Base-by-base conservation (phyloP, 1,284 basidiomycete species). In the Cryptococcus sp. region DNA sequence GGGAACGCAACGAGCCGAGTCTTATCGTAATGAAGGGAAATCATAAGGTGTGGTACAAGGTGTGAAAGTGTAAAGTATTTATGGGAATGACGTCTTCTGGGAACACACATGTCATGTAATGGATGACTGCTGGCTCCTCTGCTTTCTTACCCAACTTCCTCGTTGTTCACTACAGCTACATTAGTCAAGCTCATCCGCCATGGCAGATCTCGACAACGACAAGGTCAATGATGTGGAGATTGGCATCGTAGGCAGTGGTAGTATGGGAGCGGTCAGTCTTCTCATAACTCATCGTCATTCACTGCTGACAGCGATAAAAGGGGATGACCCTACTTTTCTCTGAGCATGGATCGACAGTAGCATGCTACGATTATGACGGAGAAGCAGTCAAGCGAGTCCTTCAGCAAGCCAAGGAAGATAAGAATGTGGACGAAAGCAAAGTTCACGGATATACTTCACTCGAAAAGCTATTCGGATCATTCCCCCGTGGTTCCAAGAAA, bases 321-420 rank as follows among this genome's bases (percentile, higher is more conserved):
- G 94, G 94, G 30, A 82, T 88, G 57, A 92, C 88, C 6, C 88
- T 89, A 46, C 79, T 93, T 51, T 97, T 96, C 82, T 52, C 66
- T 0, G 58, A 64, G 46, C 45, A 68, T 33, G 66, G 66, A 3
- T 60, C 56, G 4, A 48, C 32, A 33, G 57, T 64, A 33, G 66
- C 60, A 35, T 64, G 57, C 50, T 66, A 61, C 49, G 64, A 66
- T 44, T 63, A 60, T 34, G 61, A 64, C 43, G 52, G 57, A 44
- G 58, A 65, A 14, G 61, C 65, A 4, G 68, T 68, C 38, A 30
- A 66, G 38, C 52, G 42, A 13, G 43, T 67, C 14, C 53, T 67
- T 33, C 30, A 64, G 35, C 47, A 57, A 46, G 65, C 65, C 4
- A 58, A 64, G 45, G 49, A 70, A n/a, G 60, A 61, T 37, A 53